A percentile compares a stretch with the other conserved stretches of the same genome.
Conservation (phyloP, 331 rosid species). For the Quercus phellos region DNA sequence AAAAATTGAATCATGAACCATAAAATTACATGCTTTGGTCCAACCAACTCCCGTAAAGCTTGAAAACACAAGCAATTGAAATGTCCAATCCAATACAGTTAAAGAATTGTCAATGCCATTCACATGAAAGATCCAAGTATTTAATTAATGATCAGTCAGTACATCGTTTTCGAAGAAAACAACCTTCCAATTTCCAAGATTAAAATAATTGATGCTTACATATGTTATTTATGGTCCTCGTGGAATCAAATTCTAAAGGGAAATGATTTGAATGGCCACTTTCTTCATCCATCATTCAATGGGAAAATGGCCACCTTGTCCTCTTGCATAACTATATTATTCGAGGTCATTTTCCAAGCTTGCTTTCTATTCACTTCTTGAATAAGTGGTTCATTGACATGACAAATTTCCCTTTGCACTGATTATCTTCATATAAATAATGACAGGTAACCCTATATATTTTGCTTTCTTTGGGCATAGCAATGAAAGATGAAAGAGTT, state of each 20-base stretch:
- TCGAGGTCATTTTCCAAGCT: constrained; percentile 3
- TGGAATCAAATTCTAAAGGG: constrained; percentile 22
- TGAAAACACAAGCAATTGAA: neutral
- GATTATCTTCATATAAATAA: constrained; percentile 23
- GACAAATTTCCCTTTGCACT: constrained; percentile 21
- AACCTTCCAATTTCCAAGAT: neutral
- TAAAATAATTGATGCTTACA: neutral
- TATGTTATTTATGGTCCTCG: constrained; percentile 23
- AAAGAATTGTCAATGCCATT: too few species aligned
- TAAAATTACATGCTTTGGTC: neutral
- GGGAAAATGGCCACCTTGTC: constrained; percentile 24
- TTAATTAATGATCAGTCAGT: neutral
- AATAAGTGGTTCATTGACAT: constrained; percentile 3
- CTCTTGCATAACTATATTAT: constrained; percentile 18
- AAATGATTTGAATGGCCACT: constrained; percentile 36
- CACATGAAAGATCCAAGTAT: too few species aligned
- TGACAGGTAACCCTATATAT: constrained; percentile 1
- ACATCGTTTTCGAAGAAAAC: neutral
- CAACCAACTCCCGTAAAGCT: neutral
- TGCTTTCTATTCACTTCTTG: constrained; percentile 45
- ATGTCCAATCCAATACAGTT: neutral
- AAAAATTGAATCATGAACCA: too few species aligned
- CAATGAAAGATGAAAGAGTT: constrained; percentile 19
- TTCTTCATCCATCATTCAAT: constrained; percentile 18
- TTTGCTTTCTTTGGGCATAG: constrained; percentile 11